A percentile compares a stretch with the other conserved stretches of the same genome.
Evolutionary conservation across 768 basidiomycete species (phyloP).

Genomic region (Boletus speciosus): DNA sequence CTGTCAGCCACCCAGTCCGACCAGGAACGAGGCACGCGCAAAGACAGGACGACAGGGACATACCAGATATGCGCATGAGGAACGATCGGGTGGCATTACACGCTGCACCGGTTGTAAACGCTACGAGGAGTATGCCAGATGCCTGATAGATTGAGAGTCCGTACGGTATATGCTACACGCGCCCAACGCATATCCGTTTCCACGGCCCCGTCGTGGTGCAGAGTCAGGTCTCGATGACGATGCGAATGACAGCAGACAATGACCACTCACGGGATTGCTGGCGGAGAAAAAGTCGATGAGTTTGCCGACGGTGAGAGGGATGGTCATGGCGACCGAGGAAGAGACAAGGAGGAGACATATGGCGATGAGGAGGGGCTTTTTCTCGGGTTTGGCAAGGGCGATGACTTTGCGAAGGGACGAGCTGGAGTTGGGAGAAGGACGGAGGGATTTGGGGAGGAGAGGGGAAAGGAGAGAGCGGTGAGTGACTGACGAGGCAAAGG

Average conservation of each 20-base stretch:
- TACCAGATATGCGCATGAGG: slow-evolving; percentile 83
- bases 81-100: slow-evolving; percentile 83
- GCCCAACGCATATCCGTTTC: neutral
- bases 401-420: slow-evolving; percentile 75
- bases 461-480: slow-evolving; percentile 22
- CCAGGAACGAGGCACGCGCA: neutral
- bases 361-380: slow-evolving; percentile 69
- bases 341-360: slow-evolving; percentile 82
- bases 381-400: slow-evolving; percentile 78
- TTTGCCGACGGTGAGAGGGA: slow-evolving; percentile 90
- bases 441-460: slow-evolving; percentile 32
- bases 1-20: neutral
- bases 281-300: slow-evolving; percentile 92
- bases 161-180: slow-evolving; percentile 65
- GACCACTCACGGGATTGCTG: slow-evolving; percentile 51
- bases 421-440: slow-evolving; percentile 38
- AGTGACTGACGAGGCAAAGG: slow-evolving; percentile 1
- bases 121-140: slow-evolving; percentile 62
- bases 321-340: slow-evolving; percentile 85
- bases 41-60: slow-evolving; percentile 10
- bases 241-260: too few relatives aligned
- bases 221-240: neutral
- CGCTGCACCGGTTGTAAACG: slow-evolving; percentile 83
- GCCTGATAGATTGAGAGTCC: slow-evolving; percentile 80
- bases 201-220: neutral